A percentile compares a stretch with the other conserved stretches of the same genome.
phyloP scores from a whole-genome alignment of 257 asterid species.

The Verbascum thapsus region DNA sequence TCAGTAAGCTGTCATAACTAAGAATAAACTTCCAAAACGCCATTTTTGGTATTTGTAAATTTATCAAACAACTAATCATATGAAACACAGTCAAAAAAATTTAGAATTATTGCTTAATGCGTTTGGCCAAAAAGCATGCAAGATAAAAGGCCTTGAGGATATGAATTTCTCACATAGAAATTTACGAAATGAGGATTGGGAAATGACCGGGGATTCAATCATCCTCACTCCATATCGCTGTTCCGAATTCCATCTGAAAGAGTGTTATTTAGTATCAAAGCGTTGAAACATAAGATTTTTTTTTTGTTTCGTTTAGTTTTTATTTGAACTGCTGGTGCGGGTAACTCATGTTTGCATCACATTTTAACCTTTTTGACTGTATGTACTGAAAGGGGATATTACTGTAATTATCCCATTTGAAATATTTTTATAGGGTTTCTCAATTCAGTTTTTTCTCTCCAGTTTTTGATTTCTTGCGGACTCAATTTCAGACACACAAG shows the following conservation, averaged over 20 bases:
- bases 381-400: constrained; percentile 1
- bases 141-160: background rate
- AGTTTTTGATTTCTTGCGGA: constrained; percentile 76
- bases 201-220: background rate
- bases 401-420: constrained; percentile 1
- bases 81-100: background rate
- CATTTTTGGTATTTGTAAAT: background rate
- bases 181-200: background rate
- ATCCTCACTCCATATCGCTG: too few relatives aligned
- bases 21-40: background rate
- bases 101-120: background rate
- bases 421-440: constrained; percentile 20
- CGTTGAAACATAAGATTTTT: background rate
- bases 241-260: too few relatives aligned
- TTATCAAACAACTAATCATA: background rate
- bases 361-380: background rate
- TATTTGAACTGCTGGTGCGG: background rate
- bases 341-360: background rate
- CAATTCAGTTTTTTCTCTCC: constrained; percentile 34
- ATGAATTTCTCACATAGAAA: background rate
- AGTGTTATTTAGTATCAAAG: background rate
- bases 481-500: constrained; percentile 63
- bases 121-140: background rate
- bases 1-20: background rate
- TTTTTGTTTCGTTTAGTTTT: background rate